Base-by-base conservation (phyloP, 2,329 filamentous ascomycete genomes). In the Aspergillus sp. region DNA sequence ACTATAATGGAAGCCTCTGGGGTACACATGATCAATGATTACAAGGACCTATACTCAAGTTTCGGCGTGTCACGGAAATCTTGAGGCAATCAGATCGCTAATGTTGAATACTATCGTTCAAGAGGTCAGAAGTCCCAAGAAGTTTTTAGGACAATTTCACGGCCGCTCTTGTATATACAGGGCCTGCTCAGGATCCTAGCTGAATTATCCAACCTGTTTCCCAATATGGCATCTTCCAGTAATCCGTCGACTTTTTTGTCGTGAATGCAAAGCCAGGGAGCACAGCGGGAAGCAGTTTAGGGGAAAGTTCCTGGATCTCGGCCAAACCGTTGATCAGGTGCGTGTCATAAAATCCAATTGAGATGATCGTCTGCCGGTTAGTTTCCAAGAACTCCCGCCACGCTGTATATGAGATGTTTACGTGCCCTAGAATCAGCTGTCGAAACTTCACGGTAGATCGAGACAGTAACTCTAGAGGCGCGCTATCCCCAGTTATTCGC, bases 171-270 rank as follows among this genome's bases (percentile, higher is more conserved):
- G 43, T 47, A 47, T 17, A 26, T 47, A 30, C 43, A 47, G 43
- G 22, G 43, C 43, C 20, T 30, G 43, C 20, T 42, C 43, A 30
- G 20, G 43, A 47, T 30, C 43, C 20, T 47, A 47, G 43, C 43
- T 47, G 44, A 47, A 47, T n/a, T 47, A 47, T 47, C 44, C 44
- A 47, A 47, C 44, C 22, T 47, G 44, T 47, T 47, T 47, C 24
- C 44, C 44, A 47, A 32, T 47, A 47, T 47, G 44, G 44, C 44
- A 47, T 11, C 44, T 11, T 47, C 44, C 44, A 47, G 22, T 47
- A 32, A 47, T 47, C 44, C 5, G 44, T 47, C 44, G 44, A 32
- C 22, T 47, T 47, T 32, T 47, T 12, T 47, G 12, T 32, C 5
- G 5, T 7, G 44, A 47, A 47, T 32, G 4, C 12, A n/a, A 30